phyloP scores from a whole-genome alignment of 2,329 filamentous ascomycete genomes.

The Penicillium polonicum region DNA sequence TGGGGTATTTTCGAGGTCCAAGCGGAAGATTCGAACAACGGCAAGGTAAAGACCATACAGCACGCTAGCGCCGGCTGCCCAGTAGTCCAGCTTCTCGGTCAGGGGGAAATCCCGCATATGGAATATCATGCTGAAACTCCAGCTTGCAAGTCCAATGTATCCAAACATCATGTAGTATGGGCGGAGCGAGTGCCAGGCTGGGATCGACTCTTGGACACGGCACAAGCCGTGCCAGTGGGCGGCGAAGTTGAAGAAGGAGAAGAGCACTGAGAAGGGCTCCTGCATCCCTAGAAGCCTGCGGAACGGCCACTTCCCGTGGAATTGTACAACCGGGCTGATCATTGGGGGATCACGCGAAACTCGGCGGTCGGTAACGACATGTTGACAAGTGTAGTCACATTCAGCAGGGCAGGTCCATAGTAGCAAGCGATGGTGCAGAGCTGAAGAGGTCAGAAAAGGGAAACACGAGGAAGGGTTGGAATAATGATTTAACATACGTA shows the following conservation, averaged over 20 bases:
- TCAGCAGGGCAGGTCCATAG: constrained; percentile 90
- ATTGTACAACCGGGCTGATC: constrained; percentile 74
- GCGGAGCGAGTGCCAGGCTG: constrained; percentile 70
- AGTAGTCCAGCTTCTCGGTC: constrained; percentile 96
- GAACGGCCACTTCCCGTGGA: constrained; percentile 99
- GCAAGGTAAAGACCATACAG: constrained; percentile 89
- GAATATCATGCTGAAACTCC: constrained; percentile 87
- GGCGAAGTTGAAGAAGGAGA: constrained; percentile 85
- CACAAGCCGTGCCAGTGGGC: constrained; percentile 77
- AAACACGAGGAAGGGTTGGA: constrained; percentile 2
- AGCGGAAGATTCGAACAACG: constrained; percentile 75
- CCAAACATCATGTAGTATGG: constrained; percentile 79
- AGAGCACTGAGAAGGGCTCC: constrained; percentile 90
- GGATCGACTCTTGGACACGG: constrained; percentile 68
- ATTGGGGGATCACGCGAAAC: constrained; percentile 63
- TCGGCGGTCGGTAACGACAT: constrained; percentile 76
- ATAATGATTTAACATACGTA: constrained; percentile 60
- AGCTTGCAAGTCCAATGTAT: constrained; percentile 76
- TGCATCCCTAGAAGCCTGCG: constrained; percentile 86
- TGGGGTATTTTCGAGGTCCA: constrained; percentile 61
- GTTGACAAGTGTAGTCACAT: constrained; percentile 98
- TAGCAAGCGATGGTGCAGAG: constrained; percentile 79
- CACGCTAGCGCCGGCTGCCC: constrained; percentile 84
- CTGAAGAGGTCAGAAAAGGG: constrained; percentile 47
- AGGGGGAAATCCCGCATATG: constrained; percentile 81